These are phyloP conservation scores for Rutidosis leptorrhynchoides DNA, from an alignment of 129 eudicot species.

Conservation along the genomic window DNA sequence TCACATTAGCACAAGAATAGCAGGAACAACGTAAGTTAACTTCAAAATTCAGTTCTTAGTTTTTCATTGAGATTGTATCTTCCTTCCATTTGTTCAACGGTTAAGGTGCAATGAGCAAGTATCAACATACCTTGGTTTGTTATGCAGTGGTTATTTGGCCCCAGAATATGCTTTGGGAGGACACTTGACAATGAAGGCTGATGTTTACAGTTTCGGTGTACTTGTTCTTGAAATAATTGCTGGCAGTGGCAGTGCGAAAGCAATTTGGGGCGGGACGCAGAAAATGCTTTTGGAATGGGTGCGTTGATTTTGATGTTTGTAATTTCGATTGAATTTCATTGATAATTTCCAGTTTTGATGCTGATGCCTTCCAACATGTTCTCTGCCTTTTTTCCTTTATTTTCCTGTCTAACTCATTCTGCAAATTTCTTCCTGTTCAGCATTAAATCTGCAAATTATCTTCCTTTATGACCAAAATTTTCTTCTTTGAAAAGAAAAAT, in stretches of 20 bases:
- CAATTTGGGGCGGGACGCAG: constrained; percentile 49
- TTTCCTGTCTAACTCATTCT: too few species aligned
- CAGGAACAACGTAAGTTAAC: constrained; percentile 86
- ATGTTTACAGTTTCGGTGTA: constrained; percentile 91
- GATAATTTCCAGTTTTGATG: too few species aligned
- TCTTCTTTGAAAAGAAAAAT: too few species aligned
- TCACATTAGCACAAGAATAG: constrained; percentile 86
- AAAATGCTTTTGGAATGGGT: constrained; percentile 81
- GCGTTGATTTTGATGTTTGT: constrained; percentile 18
- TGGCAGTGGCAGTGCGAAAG: constrained; percentile 56
- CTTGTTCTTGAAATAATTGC: constrained; percentile 67
- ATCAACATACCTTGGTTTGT: constrained; percentile 9
- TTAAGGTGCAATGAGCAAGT: constrained; percentile 1
- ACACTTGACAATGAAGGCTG: constrained; percentile 77
- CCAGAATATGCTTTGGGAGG: constrained; percentile 91
- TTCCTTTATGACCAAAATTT: too few species aligned
- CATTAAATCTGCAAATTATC: too few species aligned
- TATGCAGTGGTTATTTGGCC: constrained; percentile 84
- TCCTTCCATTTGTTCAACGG: background rate
- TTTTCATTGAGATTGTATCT: too few species aligned
- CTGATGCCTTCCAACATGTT: too few species aligned
- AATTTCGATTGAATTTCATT: too few species aligned
- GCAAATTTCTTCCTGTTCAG: too few species aligned
- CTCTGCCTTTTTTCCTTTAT: too few species aligned
- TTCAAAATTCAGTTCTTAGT: too few species aligned